These are phyloP conservation scores for Neofusicoccum laricinum DNA, from an alignment of 2,329 filamentous ascomycete species.

Conservation along the genomic window DNA sequence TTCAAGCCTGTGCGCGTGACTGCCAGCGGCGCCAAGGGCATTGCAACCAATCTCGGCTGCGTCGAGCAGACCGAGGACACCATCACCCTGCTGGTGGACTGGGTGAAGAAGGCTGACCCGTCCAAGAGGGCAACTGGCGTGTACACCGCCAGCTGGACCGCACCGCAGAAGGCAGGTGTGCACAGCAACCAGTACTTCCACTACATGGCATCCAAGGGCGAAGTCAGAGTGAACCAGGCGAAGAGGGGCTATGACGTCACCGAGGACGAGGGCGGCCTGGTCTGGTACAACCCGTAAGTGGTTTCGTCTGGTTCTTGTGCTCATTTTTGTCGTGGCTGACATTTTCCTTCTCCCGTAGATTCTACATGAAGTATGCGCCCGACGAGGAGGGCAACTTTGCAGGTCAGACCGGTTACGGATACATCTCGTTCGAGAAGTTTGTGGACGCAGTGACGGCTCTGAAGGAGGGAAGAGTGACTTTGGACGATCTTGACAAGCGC, in stretches of 20 bases:
- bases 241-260: constrained; percentile 93
- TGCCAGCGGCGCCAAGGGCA: constrained; percentile 73
- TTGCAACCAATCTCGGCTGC: constrained; percentile 76
- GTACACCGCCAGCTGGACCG: constrained; percentile 93
- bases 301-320: neutral
- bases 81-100: constrained; percentile 85
- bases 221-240: constrained; percentile 87
- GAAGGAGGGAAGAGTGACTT: constrained; percentile 68
- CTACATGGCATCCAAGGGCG: constrained; percentile 80
- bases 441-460: constrained; percentile 79
- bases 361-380: constrained; percentile 92
- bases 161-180: constrained; percentile 87
- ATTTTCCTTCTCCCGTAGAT: constrained; percentile 41
- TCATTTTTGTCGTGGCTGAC: neutral
- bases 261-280: constrained; percentile 68
- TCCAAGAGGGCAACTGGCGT: constrained; percentile 77
- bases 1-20: constrained; percentile 77
- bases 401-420: constrained; percentile 88
- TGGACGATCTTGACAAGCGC: constrained; percentile 75
- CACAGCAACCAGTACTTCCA: constrained; percentile 98
- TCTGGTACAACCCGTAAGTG: constrained; percentile 80
- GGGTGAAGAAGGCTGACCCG: constrained; percentile 70
- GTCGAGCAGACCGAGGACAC: constrained; percentile 83
- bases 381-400: constrained; percentile 94
- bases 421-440: constrained; percentile 94